phyloP scores from a whole-genome alignment of 768 basidiomycete species.

The Phallus indusiatus region DNA sequence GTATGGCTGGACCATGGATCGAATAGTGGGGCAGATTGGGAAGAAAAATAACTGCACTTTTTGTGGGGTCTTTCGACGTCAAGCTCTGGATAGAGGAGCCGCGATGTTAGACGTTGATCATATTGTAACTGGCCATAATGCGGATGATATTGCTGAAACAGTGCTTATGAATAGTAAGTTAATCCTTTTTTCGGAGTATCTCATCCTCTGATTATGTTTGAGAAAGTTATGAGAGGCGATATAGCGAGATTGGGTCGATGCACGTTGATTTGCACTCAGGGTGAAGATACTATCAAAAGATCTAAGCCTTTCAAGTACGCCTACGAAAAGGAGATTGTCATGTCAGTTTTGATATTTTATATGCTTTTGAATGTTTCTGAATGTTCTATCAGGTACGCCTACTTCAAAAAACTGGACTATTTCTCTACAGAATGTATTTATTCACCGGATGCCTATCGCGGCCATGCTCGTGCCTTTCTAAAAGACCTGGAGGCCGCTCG shows the following conservation, averaged over 20 bases:
- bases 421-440: constrained; percentile 99
- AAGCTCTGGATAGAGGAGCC: constrained; percentile 93
- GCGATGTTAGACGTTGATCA: constrained; percentile 84
- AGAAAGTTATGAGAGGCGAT: constrained; percentile 91
- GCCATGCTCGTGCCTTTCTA: constrained; percentile 87
- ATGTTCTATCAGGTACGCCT: constrained; percentile 69
- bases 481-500: constrained; percentile 93
- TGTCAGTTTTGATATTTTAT: constrained; percentile 42
- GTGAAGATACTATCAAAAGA: constrained; percentile 92
- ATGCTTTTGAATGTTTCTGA: constrained; percentile 2
- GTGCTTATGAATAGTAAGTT: constrained; percentile 94
- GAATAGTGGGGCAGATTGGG: constrained; percentile 88
- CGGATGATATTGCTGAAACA: constrained; percentile 98
- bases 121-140: constrained; percentile 98
- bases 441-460: constrained; percentile 96
- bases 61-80: constrained; percentile 94
- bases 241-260: constrained; percentile 90
- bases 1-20: constrained; percentile 99
- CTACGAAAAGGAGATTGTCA: constrained; percentile 99
- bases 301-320: constrained; percentile 99
- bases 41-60: constrained; percentile 99
- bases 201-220: not conserved
- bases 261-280: constrained; percentile 89
- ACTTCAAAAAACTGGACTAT: constrained; percentile 98
- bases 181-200: not conserved